phyloP scores from a whole-genome alignment of 805 yeast genomes.

The Sungouiozyma ichnusensis region DNA sequence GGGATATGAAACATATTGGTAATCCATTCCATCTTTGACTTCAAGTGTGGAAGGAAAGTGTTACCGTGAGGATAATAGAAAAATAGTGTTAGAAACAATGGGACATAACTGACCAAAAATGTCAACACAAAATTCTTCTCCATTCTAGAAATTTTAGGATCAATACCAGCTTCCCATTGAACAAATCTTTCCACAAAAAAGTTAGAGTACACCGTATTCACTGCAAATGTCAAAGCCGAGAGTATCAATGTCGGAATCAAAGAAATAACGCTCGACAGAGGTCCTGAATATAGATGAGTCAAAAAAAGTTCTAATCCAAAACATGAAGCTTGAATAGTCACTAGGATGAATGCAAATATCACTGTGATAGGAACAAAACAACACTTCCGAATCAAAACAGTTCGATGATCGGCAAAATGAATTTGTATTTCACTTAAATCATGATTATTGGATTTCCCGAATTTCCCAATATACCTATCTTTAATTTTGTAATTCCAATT shows the following conservation, averaged over 20 bases:
- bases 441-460: slow-evolving; percentile 15
- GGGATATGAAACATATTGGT: slow-evolving; percentile 4
- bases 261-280: slow-evolving; percentile 48
- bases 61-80: slow-evolving; percentile 86
- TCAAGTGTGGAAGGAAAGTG: slow-evolving; percentile 35
- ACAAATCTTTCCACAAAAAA: slow-evolving; percentile 42
- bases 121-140: slow-evolving; percentile 67
- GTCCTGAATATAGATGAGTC: slow-evolving; percentile 81
- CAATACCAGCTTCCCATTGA: slow-evolving; percentile 48
- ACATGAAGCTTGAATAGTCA: slow-evolving; percentile 55
- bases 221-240: slow-evolving; percentile 55
- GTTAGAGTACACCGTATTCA: slow-evolving; percentile 49
- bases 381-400: slow-evolving; percentile 42
- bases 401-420: neutral
- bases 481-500: slow-evolving; percentile 43
- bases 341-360: slow-evolving; percentile 40
- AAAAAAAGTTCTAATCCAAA: slow-evolving; percentile 74
- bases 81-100: slow-evolving; percentile 73
- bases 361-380: slow-evolving; percentile 62
- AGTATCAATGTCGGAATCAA: slow-evolving; percentile 68
- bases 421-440: neutral
- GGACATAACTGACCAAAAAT: slow-evolving; percentile 72
- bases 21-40: neutral
- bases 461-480: slow-evolving; percentile 18
- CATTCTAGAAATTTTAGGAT: slow-evolving; percentile 40